These are phyloP conservation scores for Pleurozium schreberi DNA, from an alignment of 225 moss, liverwort and hornwort genomes.

Conservation along the genomic window DNA sequence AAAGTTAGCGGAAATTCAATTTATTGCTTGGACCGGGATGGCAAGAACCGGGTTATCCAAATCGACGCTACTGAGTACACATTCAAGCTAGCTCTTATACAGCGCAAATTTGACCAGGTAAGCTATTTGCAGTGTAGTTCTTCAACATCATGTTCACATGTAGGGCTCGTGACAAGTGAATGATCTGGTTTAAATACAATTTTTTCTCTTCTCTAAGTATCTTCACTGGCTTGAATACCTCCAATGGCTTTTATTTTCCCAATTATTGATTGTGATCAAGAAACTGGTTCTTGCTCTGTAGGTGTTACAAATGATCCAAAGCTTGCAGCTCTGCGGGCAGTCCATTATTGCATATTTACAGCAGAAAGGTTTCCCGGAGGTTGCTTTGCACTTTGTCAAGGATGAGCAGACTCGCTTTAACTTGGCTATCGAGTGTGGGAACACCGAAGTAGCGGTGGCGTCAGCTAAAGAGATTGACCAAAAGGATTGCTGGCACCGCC, in stretches of 20 bases:
- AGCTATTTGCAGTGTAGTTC: not conserved
- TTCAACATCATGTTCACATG: not conserved
- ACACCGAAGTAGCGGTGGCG: slow-evolving; percentile 92
- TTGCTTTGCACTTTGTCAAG: slow-evolving; percentile 97
- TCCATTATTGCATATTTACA: slow-evolving; percentile 97
- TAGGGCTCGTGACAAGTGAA: not conserved
- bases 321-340: slow-evolving; percentile 95
- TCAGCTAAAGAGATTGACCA: slow-evolving; percentile 98
- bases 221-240: not conserved
- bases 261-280: not conserved
- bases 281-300: slow-evolving; percentile 1
- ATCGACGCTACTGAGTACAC: slow-evolving; percentile 94
- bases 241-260: not conserved
- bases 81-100: slow-evolving; percentile 90
- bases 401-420: slow-evolving; percentile 98
- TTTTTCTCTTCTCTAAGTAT: not conserved
- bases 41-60: slow-evolving; percentile 94
- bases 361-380: slow-evolving; percentile 96
- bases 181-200: not conserved
- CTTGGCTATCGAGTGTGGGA: slow-evolving; percentile 95
- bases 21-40: slow-evolving; percentile 91
- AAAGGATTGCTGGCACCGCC: slow-evolving; percentile 96
- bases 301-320: slow-evolving; percentile 92
- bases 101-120: slow-evolving; percentile 81
- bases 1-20: slow-evolving; percentile 75